Evolutionary conservation across 2,329 filamentous ascomycete species (phyloP).

Genomic region (Xylariaceae sp.): DNA sequence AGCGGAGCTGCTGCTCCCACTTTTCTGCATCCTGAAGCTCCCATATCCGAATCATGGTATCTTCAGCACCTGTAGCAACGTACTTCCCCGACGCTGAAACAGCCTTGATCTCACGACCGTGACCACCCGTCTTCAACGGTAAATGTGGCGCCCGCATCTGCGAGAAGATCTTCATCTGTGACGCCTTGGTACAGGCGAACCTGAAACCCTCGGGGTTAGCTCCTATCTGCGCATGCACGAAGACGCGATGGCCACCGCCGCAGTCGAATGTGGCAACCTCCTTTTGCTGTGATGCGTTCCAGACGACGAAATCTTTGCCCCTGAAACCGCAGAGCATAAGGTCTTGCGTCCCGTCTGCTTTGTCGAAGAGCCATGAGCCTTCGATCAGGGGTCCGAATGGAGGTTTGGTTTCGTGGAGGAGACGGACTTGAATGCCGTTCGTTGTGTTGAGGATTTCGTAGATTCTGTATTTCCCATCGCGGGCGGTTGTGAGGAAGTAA

Average conservation of each 20-base stretch:
- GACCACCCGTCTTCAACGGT: conserved; percentile 63
- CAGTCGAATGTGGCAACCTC: conserved; percentile 72
- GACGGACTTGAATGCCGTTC: conserved; percentile 32
- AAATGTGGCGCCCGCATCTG: conserved; percentile 36
- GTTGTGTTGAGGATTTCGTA: conserved; percentile 39
- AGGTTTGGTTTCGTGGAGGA: conserved; percentile 63
- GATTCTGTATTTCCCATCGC: conserved; percentile 71
- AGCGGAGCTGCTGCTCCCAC: conserved; percentile 34
- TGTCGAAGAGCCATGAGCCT: conserved; percentile 54
- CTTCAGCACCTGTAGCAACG: conserved; percentile 68
- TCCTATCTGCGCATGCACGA: conserved; percentile 43
- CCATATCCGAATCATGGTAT: conserved; percentile 68
- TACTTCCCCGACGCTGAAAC: conserved; percentile 38
- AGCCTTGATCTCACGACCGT: conserved; percentile 77
- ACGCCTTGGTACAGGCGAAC: conserved; percentile 72
- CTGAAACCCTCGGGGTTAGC: conserved; percentile 34
- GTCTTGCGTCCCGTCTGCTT: conserved; percentile 37
- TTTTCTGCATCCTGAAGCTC: conserved; percentile 31
- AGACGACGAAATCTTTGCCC: conserved; percentile 72
- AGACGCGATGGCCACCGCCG: conserved; percentile 77
- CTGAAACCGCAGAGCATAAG: conserved; percentile 77
- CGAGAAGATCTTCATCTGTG: conserved; percentile 45
- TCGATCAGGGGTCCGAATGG: conserved; percentile 75
- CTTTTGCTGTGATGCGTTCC: conserved; percentile 66
- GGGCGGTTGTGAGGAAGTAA: conserved; percentile 65